A percentile compares a stretch with the other conserved stretches of the same genome.
Evolutionary conservation across 305 asterid genomes (phyloP).

Genomic region (Petunia hybrid): DNA sequence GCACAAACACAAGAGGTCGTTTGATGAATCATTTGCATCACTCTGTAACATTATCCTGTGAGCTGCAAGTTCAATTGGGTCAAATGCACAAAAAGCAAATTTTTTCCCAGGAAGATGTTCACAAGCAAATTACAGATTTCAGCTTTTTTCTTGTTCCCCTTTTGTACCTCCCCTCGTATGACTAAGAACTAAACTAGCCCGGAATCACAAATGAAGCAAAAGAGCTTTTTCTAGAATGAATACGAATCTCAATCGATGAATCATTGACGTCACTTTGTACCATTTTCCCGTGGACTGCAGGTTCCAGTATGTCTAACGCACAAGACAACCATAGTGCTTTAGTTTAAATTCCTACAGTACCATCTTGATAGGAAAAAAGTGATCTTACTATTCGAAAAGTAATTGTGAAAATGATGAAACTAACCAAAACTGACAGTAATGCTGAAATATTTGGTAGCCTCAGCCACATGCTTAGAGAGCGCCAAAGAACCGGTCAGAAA

Average conservation of each 20-base stretch:
- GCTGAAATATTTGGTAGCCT: conserved; percentile 66
- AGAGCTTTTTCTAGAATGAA: too few species aligned
- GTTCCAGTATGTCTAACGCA: too few species aligned
- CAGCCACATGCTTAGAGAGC: conserved; percentile 67
- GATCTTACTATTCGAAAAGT: neutral
- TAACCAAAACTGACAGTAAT: conserved; percentile 75
- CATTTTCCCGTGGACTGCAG: too few species aligned
- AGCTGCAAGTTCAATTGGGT: neutral
- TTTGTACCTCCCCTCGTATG: neutral
- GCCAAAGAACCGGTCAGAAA: conserved; percentile 64
- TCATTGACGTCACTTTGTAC: too few species aligned
- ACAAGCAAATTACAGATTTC: neutral
- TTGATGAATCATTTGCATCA: conserved; percentile 3
- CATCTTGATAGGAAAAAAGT: neutral
- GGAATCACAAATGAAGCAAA: too few species aligned
- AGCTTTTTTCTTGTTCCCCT: neutral
- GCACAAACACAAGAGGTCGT: neutral
- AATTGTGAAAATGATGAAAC: conserved; percentile 12
- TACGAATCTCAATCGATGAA: too few species aligned
- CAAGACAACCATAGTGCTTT: too few species aligned
- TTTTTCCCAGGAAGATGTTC: neutral
- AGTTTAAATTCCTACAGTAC: too few species aligned
- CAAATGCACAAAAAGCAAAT: neutral
- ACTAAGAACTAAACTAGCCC: too few species aligned
- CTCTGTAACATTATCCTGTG: neutral